Base-by-base conservation (phyloP, 257 asterid genomes). In the Solanum sitiens region DNA sequence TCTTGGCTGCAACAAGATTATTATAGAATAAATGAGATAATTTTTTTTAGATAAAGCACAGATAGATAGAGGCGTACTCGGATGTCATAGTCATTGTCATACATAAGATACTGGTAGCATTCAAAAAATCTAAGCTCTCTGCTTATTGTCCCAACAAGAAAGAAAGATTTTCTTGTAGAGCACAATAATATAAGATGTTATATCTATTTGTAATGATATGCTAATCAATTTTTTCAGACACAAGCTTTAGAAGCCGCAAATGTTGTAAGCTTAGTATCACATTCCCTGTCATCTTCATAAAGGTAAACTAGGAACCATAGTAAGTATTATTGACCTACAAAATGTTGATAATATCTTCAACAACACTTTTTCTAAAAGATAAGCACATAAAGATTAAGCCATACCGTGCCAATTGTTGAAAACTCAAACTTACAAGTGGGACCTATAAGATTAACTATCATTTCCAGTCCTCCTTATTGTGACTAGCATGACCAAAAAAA, bases 371-470 rank as follows among this genome's bases (percentile, higher is more conserved):
- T 76, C 83, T 76, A 23, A 40, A 76, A 76, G 59, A 23, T 76
- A 76, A 23, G 27, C n/a, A 65, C 56, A 76, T 7, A 11, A 2
- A 50, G 56, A 44, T 68, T 30, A n/a, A 68, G 86, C 84, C 95
- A 92, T 79, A 95, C 98, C 96, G 90, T 82, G 93, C 97, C 96
- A 89, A 89, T 72, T 74, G 94, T 89, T 65, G 98, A 98, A 87
- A 95, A 93, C 88, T 93, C 93, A 77, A 96, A 87, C 91, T 92
- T 92, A 93, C 92, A 94, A 83, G 93, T 94, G 27, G 98, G 95
- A 13, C 93, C 92, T 1, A 94, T 94, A 88, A 95, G 93, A 92
- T 97, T 96, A 56, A 95, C 98, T 88, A 93, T 94, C 94, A 95
- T 86, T 25, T 96, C 89, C 87, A 94, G 89, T 91, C 95, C 98